Evolutionary conservation across 2,329 filamentous ascomycete genomes (phyloP).

Genomic region (Proliferodiscus dingleyae): DNA sequence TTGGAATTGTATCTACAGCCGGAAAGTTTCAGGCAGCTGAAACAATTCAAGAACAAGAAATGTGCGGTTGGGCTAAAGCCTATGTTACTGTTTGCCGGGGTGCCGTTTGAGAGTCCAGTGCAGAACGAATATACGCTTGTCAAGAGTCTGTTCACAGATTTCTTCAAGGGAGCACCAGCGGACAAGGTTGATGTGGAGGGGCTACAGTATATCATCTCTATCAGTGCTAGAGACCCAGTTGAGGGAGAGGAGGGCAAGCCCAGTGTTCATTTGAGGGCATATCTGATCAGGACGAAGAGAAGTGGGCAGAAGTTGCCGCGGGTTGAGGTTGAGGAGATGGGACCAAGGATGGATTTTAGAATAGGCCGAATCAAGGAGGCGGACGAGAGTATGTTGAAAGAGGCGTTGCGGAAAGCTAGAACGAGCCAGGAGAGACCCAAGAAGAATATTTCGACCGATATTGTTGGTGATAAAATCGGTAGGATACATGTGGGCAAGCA

Average conservation of each 20-base stretch:
- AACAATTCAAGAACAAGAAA: conserved; percentile 72
- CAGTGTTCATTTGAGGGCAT: conserved; percentile 66
- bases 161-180: conserved; percentile 77
- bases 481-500: conserved; percentile 88
- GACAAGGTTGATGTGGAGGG: conserved; percentile 91
- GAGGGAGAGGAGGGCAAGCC: conserved; percentile 47
- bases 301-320: conserved; percentile 82
- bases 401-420: conserved; percentile 83
- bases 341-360: conserved; percentile 86
- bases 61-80: conserved; percentile 80
- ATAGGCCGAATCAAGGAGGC: conserved; percentile 76
- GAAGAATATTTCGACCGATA: conserved; percentile 93
- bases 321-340: conserved; percentile 93
- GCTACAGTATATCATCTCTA: conserved; percentile 81
- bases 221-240: conserved; percentile 65
- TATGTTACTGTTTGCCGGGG: conserved; percentile 85
- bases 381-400: conserved; percentile 76
- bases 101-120: conserved; percentile 78
- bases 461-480: conserved; percentile 94
- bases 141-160: conserved; percentile 82
- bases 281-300: conserved; percentile 80
- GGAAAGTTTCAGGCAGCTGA: conserved; percentile 62
- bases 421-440: conserved; percentile 71
- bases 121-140: conserved; percentile 76
- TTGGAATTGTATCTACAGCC: conserved; percentile 81